Evolutionary conservation across 768 basidiomycete genomes (phyloP).

Genomic region (Lactifluus rugatus): DNA sequence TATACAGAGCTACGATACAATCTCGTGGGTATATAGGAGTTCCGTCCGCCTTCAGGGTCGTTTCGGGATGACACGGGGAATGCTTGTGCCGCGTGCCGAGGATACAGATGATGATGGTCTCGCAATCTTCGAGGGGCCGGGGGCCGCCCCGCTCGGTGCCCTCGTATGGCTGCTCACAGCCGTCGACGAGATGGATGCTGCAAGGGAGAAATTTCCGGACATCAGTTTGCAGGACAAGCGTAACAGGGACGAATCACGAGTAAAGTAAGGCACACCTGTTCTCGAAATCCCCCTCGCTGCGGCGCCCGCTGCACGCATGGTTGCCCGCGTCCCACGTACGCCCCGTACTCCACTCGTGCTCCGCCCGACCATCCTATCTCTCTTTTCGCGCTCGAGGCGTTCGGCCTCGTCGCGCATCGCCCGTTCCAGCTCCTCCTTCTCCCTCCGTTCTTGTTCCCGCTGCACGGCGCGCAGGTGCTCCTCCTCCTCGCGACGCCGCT

Average conservation of each 20-base stretch:
- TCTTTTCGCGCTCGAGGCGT: slow-evolving; percentile 37
- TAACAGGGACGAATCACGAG: not conserved
- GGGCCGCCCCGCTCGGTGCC: not conserved
- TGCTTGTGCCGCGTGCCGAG: slow-evolving; percentile 7
- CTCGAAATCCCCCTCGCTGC: slow-evolving; percentile 10
- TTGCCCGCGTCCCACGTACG: slow-evolving; percentile 62
- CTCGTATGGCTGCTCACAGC: not conserved
- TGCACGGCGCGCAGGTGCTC: slow-evolving; percentile 25
- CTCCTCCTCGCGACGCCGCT: slow-evolving; percentile 30
- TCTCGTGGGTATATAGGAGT: not conserved
- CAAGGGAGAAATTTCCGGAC: not conserved
- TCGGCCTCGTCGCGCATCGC: slow-evolving; percentile 35
- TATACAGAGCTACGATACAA: slow-evolving; percentile 5
- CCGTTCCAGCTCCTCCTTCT: slow-evolving; percentile 41
- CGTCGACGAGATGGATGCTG: not conserved
- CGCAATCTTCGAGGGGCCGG: slow-evolving; percentile 7
- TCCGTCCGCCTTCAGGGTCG: slow-evolving; percentile 1
- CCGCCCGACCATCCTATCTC: slow-evolving; percentile 25
- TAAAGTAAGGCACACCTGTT: not conserved
- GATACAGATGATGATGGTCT: slow-evolving; percentile 12
- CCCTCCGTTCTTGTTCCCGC: slow-evolving; percentile 38
- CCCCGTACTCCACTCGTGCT: slow-evolving; percentile 53
- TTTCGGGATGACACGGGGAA: slow-evolving; percentile 9
- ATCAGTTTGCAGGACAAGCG: not conserved
- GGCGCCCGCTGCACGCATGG: slow-evolving; percentile 40